These are phyloP conservation scores for Colletotrichum sp. DNA, from an alignment of 2,329 filamentous ascomycete genomes.

Conservation along the genomic window DNA sequence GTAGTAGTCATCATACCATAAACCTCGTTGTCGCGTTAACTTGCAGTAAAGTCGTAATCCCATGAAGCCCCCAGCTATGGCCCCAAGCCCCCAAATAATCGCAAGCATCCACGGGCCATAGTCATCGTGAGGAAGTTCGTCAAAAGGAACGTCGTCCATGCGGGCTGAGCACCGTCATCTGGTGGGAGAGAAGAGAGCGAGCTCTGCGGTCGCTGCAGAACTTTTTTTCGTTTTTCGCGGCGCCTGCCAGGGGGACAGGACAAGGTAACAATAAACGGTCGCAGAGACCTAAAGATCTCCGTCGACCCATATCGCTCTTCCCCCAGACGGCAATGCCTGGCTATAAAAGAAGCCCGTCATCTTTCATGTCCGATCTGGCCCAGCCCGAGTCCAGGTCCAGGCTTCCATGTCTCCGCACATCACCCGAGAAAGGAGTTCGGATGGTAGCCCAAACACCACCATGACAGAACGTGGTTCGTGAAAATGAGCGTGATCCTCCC, in stretches of 20 bases:
- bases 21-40: conserved; percentile 9
- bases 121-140: conserved; percentile 19
- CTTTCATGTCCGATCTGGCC: neutral
- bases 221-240: neutral
- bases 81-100: conserved; percentile 9
- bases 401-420: neutral
- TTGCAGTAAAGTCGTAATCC: conserved; percentile 26
- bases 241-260: neutral
- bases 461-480: neutral
- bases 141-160: conserved; percentile 1
- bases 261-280: neutral
- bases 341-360: conserved; percentile 2
- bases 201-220: neutral
- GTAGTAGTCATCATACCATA: conserved; percentile 25
- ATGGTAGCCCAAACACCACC: neutral
- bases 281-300: conserved; percentile 3
- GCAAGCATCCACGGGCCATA: conserved; percentile 10
- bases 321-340: neutral
- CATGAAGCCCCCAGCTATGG: conserved; percentile 18
- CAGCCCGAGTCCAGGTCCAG: neutral
- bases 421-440: neutral
- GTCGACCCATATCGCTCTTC: neutral
- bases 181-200: neutral
- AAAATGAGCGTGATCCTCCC: neutral
- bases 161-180: neutral